Evolutionary conservation across 2,329 filamentous ascomycete genomes (phyloP).

Genomic region (Penicillium fuscoglaucum): DNA sequence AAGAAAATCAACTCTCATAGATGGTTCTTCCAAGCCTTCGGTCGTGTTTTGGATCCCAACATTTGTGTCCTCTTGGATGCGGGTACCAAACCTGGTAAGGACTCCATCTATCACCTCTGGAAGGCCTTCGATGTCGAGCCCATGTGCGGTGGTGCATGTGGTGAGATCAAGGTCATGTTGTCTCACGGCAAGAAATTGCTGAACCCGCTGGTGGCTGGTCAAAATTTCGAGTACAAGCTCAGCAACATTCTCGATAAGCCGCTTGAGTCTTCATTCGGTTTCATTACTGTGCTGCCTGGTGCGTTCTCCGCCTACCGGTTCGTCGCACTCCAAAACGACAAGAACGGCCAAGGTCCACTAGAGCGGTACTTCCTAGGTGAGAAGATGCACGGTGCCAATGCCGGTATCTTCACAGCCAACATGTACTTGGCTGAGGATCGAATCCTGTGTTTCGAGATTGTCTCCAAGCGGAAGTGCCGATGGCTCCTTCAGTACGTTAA

Average conservation of each 20-base stretch:
- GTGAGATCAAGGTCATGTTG: conserved; percentile 98
- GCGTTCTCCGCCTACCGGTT: conserved; percentile 98
- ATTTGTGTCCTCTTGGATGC: conserved; percentile 96
- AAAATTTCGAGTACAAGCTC: conserved; percentile 99
- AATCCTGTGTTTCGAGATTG: conserved; percentile 69
- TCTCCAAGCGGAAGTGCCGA: conserved; percentile 93
- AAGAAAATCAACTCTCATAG: conserved; percentile 99
- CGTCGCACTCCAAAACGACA: conserved; percentile 92
- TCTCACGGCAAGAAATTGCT: conserved; percentile 80
- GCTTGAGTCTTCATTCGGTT: conserved; percentile 93
- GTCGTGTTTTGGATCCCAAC: conserved; percentile 86
- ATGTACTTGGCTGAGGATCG: conserved; percentile 56
- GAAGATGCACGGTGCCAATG: conserved; percentile 88
- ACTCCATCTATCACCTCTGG: conserved; percentile 97
- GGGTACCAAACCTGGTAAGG: conserved; percentile 88
- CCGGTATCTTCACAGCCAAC: conserved; percentile 96
- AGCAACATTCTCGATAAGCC: conserved; percentile 99
- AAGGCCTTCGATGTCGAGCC: conserved; percentile 97
- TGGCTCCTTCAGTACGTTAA: conserved; percentile 99
- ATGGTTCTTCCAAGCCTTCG: conserved; percentile 99
- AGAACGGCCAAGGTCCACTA: conserved; percentile 85
- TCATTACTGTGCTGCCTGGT: conserved; percentile 93
- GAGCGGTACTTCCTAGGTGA: conserved; percentile 98
- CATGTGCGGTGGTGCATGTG: conserved; percentile 95
- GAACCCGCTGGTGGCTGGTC: conserved; percentile 90